phyloP scores from a whole-genome alignment of 257 asterid genomes.

The Apocynum venetum region DNA sequence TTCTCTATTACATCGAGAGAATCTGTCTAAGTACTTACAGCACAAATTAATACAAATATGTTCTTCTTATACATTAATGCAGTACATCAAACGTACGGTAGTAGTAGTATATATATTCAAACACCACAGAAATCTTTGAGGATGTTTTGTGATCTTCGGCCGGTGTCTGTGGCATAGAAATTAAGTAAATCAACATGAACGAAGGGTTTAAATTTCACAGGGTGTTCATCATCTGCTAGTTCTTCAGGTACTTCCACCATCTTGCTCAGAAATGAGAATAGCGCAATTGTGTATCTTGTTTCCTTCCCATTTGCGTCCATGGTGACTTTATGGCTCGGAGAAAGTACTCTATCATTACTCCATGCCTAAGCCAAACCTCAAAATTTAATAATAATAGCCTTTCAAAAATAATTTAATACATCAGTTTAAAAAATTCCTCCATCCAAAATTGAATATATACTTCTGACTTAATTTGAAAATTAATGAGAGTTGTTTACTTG shows the following conservation, averaged over 20 bases:
- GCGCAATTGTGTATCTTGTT: slow-evolving; percentile 54
- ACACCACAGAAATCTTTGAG: slow-evolving; percentile 66
- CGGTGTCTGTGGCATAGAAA: slow-evolving; percentile 48
- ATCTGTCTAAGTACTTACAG: too few relatives aligned
- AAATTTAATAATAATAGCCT: background rate
- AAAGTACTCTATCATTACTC: slow-evolving; percentile 64
- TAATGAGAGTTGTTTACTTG: too few relatives aligned
- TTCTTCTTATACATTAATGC: too few relatives aligned
- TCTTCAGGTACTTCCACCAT: slow-evolving; percentile 56
- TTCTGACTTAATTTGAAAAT: too few relatives aligned
- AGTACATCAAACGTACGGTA: too few relatives aligned
- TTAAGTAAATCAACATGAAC: slow-evolving; percentile 52
- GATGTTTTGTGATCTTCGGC: slow-evolving; percentile 49
- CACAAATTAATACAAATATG: too few relatives aligned
- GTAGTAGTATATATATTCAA: slow-evolving; percentile 15
- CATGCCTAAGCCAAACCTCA: slow-evolving; percentile 43
- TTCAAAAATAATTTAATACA: too few relatives aligned
- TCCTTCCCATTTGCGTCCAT: slow-evolving; percentile 38
- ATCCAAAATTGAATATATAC: too few relatives aligned
- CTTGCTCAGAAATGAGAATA: slow-evolving; percentile 58
- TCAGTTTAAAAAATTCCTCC: too few relatives aligned
- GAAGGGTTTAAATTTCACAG: slow-evolving; percentile 46
- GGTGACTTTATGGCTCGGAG: slow-evolving; percentile 54
- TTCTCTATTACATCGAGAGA: too few relatives aligned
- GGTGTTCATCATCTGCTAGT: slow-evolving; percentile 44